phyloP scores from a whole-genome alignment of 192 early-diverging fungal genomes.

The Rhizoclosmatium globosum region DNA sequence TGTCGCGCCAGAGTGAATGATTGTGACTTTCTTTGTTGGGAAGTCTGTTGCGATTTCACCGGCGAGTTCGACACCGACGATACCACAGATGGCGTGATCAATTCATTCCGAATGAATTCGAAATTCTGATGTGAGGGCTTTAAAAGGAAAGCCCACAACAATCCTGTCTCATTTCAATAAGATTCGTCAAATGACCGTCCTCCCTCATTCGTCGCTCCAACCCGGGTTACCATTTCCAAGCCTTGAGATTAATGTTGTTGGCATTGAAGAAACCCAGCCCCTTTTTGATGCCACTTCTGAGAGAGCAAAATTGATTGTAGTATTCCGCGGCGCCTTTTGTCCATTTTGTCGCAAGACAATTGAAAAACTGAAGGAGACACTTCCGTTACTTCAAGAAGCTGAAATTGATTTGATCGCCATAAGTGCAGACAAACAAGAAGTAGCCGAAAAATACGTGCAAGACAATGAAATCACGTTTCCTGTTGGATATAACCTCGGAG shows the following conservation, averaged over 20 bases:
- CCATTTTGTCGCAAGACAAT: background rate
- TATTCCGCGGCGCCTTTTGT: slow-evolving; percentile 19
- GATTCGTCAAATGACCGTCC: no score
- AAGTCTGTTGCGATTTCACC: slow-evolving; percentile 74
- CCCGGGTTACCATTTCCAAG: no score
- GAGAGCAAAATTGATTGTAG: background rate
- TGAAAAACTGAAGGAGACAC: background rate
- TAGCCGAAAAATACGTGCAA: background rate
- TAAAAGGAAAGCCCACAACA: no score
- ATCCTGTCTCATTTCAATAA: no score
- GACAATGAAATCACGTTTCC: background rate
- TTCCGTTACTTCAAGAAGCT: background rate
- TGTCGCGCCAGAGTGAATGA: slow-evolving; percentile 66
- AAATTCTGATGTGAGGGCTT: no score
- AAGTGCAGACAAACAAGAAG: background rate
- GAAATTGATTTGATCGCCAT: background rate
- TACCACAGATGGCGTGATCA: slow-evolving; percentile 44
- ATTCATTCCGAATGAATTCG: no score
- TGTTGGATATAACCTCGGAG: background rate
- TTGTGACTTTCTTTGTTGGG: slow-evolving; percentile 66
- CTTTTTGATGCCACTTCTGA: background rate
- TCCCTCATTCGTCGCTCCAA: no score
- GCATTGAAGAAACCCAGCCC: no score
- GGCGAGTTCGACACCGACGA: slow-evolving; percentile 80
- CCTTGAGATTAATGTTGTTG: no score